A percentile compares a stretch with the other conserved stretches of the same genome.
Conservation (phyloP, 2,329 filamentous ascomycete genomes). For the Dendrostoma leiphaemia region DNA sequence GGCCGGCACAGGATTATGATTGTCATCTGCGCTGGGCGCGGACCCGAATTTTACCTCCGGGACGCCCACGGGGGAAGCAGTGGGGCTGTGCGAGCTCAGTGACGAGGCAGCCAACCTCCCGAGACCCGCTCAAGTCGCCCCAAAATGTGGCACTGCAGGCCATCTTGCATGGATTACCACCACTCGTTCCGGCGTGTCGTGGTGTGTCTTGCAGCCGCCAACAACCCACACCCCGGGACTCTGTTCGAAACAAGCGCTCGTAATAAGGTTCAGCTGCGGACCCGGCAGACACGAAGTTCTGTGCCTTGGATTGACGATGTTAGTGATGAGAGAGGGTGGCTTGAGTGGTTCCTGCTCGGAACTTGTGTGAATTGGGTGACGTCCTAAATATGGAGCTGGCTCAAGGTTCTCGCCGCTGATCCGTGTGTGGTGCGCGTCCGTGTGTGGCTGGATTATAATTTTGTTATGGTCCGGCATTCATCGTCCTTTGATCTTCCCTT, state of each 20-base stretch:
- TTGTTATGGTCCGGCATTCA: not conserved
- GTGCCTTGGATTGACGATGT: not conserved
- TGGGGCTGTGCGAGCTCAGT: not conserved
- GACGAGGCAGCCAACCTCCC: not conserved
- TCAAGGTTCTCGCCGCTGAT: constrained; percentile 4
- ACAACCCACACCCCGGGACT: not conserved
- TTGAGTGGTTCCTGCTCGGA: too few species aligned
- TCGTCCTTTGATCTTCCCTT: not conserved
- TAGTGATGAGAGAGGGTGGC: not conserved
- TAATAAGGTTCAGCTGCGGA: not conserved
- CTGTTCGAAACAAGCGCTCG: not conserved
- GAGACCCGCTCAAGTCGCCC: not conserved
- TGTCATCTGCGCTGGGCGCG: not conserved
- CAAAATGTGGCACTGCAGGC: not conserved
- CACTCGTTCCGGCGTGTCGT: not conserved
- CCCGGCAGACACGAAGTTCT: not conserved
- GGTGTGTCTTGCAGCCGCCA: not conserved
- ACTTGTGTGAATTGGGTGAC: not conserved
- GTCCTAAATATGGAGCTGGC: constrained; percentile 14
- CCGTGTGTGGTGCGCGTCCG: not conserved
- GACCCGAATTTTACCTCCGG: not conserved
- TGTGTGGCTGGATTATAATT: not conserved
- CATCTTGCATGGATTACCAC: not conserved
- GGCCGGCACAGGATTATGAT: too few species aligned
- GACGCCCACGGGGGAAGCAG: not conserved